phyloP scores from a whole-genome alignment of 1,284 basidiomycete species.

The Papiliotrema flavescens region DNA sequence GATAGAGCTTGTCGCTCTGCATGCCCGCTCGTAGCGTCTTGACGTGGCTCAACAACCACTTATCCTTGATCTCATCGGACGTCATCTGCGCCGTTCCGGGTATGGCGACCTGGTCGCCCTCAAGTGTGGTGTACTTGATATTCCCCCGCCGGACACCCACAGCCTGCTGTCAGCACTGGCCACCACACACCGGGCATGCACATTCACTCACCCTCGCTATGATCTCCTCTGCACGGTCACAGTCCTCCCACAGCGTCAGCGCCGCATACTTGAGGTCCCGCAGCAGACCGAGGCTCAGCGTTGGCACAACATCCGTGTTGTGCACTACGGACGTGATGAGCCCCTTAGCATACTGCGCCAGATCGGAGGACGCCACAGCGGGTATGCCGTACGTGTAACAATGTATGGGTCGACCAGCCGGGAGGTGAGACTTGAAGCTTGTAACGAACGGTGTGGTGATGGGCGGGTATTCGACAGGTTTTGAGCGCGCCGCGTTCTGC shows the following conservation, averaged over 20 bases:
- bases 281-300: slow-evolving; percentile 51
- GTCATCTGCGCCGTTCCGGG: slow-evolving; percentile 8
- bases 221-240: slow-evolving; percentile 52
- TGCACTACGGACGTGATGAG: slow-evolving; percentile 52
- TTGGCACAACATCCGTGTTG: slow-evolving; percentile 41
- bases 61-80: slow-evolving; percentile 20
- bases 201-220: slow-evolving; percentile 47
- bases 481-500: slow-evolving; percentile 19
- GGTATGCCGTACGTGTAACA: slow-evolving; percentile 52
- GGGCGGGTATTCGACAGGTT: slow-evolving; percentile 35
- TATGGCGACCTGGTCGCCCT: background rate
- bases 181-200: background rate
- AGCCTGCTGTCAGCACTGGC: slow-evolving; percentile 15
- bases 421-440: slow-evolving; percentile 46
- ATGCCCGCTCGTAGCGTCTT: slow-evolving; percentile 51
- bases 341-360: slow-evolving; percentile 49
- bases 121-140: slow-evolving; percentile 12
- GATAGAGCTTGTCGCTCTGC: slow-evolving; percentile 51
- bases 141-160: slow-evolving; percentile 35
- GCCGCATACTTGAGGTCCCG: slow-evolving; percentile 54
- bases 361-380: slow-evolving; percentile 50
- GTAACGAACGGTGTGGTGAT: slow-evolving; percentile 54
- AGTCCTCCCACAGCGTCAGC: slow-evolving; percentile 48
- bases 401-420: slow-evolving; percentile 53
- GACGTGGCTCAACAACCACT: slow-evolving; percentile 50